A percentile compares a stretch with the other conserved stretches of the same genome.
Evolutionary conservation across 108 stramenopile genomes (phyloP).

Genomic region (Thalassiosira profunda): DNA sequence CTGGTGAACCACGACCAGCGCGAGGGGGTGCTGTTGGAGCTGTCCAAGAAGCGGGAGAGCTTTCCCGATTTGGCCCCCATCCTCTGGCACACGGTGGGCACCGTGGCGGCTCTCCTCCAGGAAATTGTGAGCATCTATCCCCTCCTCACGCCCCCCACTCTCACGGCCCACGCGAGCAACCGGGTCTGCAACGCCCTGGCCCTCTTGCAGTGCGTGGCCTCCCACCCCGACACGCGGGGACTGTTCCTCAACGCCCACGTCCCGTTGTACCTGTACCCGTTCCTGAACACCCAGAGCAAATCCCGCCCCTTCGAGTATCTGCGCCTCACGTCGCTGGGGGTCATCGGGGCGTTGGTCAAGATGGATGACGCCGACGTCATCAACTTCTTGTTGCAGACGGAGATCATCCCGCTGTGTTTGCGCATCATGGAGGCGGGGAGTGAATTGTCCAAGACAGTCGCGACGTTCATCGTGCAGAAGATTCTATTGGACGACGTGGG

Average conservation of each 20-base stretch:
- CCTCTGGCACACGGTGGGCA: conserved; percentile 82
- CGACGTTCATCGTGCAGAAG: conserved; percentile 99
- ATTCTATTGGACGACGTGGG: conserved; percentile 98
- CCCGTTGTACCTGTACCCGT: conserved; percentile 98
- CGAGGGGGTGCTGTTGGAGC: conserved; percentile 94
- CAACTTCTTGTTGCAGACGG: conserved; percentile 96
- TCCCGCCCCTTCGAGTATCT: conserved; percentile 98
- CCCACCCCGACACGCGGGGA: conserved; percentile 95
- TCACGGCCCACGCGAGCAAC: conserved; percentile 97
- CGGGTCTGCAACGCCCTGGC: conserved; percentile 99
- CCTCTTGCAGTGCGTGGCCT: conserved; percentile 98
- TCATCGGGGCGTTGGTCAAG: conserved; percentile 99
- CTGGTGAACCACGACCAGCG: conserved; percentile 87
- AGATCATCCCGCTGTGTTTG: conserved; percentile 86
- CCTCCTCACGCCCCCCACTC: conserved; percentile 94
- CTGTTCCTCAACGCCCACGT: conserved; percentile 97
- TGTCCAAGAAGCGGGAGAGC: conserved; percentile 97
- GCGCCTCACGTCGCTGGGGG: conserved; percentile 96
- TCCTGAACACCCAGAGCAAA: conserved; percentile 97
- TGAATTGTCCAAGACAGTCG: conserved; percentile 97
- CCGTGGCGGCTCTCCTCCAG: conserved; percentile 93
- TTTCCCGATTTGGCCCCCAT: conserved; percentile 97
- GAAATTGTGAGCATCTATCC: conserved; percentile 99
- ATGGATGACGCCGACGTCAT: conserved; percentile 99
- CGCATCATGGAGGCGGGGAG: conserved; percentile 95